Base-by-base conservation (phyloP, 2,329 filamentous ascomycete genomes). In the Neofusicoccum ribis region DNA sequence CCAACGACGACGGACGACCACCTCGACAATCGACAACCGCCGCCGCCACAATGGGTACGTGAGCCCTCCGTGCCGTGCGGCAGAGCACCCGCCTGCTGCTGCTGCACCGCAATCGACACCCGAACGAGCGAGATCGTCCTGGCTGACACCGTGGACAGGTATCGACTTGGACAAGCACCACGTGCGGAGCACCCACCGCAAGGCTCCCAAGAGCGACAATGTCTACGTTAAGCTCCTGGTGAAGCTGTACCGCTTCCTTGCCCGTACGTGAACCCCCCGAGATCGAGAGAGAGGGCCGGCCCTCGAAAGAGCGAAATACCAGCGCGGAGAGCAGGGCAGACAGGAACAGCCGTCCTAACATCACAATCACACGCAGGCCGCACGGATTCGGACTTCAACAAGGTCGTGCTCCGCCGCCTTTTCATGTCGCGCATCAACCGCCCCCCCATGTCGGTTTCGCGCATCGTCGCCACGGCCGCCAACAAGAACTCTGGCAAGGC, bases 391-490 rank as follows among this genome's bases (percentile, higher is more conserved):
- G 88, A 88, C 85, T 99, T 99, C 91, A 99, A 99, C 91, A 96
- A 97, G 88, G 91, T 95, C 77, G 89, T 99, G 79, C 91, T 99
- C 77, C 93, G 94, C 82, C 92, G 95, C 78, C 91, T 99, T 69
- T 97, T 97, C 81, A 97, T 95, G 92, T 97, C 93, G 82, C 92
- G 93, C 84, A 97, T 96, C 85, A 98, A 98, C 91, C 91, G 93
- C 75, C 78, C 78, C 67, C 76, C 95, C 71, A 89, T 99, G 78
- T 97, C 93, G 68, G 87, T 99, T 77, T 97, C 93, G 73, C 91
- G 94, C 82, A 92, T 98, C 78, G 89, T 92, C 64, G 81, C 83
- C 44, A 80, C 79, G 11, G 84, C 85, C 31, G 84, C 85, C 63
- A 85, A 83, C 70, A 77, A 82, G 67, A 74, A 82, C 73, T 76